Evolutionary conservation across 306 rosid genomes (phyloP), one percentile per base, ranked within the genome.

Genomic region (Glycine soja): DNA sequence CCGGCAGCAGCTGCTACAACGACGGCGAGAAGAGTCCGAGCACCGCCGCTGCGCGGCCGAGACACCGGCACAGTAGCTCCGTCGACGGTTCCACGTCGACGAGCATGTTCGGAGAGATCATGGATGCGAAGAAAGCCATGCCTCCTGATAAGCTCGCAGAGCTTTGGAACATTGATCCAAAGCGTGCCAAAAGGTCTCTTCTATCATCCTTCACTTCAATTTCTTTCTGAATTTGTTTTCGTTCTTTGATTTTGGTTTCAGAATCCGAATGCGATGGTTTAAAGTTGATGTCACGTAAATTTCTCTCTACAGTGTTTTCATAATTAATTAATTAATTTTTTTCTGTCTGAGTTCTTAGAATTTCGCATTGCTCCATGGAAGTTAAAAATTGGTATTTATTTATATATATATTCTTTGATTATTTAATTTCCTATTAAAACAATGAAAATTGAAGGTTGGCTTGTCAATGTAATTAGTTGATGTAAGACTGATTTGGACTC

Each of bases 111-210:
- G 97, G 97, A 7, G 99, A 96, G 83, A 88, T 93, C 62, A 90
- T 96, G 98, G 99, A 96, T 3, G 98, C 99, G 0, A 96, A 96
- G 89, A 96, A 96, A 82, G 99, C 99, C n/a, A 96, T 96, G 99
- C 97, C 99, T 86, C 98, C 99, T 15, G 98, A 93, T 87, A 93
- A 96, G 87, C 94, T 96, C 52, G 98, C 98, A 0, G 99, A 96
- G 89, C 98, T 96, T n/a, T 96, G 99, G 99, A 78, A 50, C 19
- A 63, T 92, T 76, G 99, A 96, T 87, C 98, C 99, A 57, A 96
- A 93, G 85, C 97, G 99, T 57, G 99, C 99, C 84, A 96, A 96
- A 88, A 96, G 99, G 99, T 96, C 32, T 36, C 24, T 2, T 64
- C 15, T 71, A 57, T 38, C 48, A 64, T 73, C 51, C 70, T 70